These are phyloP conservation scores for Austropuccinia psidii DNA, from an alignment of 1,284 basidiomycete species.

Conservation along the genomic window DNA sequence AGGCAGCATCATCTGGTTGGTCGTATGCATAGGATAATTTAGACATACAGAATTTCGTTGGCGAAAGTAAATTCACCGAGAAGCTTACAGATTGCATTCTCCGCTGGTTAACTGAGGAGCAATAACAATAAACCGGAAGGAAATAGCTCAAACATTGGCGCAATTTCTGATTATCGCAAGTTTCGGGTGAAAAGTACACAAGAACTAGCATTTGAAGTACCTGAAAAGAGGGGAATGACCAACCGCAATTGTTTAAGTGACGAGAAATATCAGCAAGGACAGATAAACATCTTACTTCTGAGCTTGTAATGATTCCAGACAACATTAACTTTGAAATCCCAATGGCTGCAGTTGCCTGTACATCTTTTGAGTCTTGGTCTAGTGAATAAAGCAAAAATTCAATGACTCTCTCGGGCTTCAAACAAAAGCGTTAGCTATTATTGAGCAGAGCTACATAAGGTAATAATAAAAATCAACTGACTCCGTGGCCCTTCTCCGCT, in stretches of 20 bases:
- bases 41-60: neutral
- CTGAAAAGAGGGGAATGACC: conserved; percentile 49
- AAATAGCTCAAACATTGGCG: conserved; percentile 93
- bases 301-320: conserved; percentile 69
- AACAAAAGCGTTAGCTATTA: neutral
- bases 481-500: conserved; percentile 47
- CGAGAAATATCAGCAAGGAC: neutral
- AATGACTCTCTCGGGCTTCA: conserved; percentile 61
- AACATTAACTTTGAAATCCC: conserved; percentile 86
- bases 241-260: neutral
- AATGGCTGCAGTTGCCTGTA: conserved; percentile 70
- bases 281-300: conserved; percentile 53
- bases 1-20: conserved; percentile 55
- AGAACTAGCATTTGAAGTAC: conserved; percentile 70
- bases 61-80: neutral
- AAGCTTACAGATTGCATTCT: conserved; percentile 64
- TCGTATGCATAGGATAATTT: too few species aligned
- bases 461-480: conserved; percentile 44
- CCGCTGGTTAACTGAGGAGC: conserved; percentile 68
- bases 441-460: neutral
- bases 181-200: conserved; percentile 80
- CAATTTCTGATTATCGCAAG: conserved; percentile 72
- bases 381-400: conserved; percentile 69
- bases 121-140: conserved; percentile 87
- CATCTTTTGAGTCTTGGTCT: conserved; percentile 62